Percentiles rank a stretch among this genome's conserved stretches.
These are phyloP conservation scores for Pulveroboletus sp. DNA, from an alignment of 768 basidiomycete genomes.

Conservation along the genomic window DNA sequence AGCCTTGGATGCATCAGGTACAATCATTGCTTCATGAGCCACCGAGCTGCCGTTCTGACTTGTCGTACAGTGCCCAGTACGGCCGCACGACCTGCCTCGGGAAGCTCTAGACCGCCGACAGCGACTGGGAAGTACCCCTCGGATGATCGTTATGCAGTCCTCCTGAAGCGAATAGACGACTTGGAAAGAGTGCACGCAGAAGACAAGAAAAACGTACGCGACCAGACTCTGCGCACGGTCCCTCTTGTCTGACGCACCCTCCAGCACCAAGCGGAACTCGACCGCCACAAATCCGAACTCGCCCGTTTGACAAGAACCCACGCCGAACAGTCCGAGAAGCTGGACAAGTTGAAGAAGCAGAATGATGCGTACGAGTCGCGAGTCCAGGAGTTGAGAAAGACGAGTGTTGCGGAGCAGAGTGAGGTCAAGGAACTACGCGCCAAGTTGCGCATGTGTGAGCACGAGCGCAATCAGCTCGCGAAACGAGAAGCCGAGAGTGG, in stretches of 20 bases:
- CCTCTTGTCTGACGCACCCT: conserved; percentile 1
- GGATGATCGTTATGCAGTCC: conserved; percentile 49
- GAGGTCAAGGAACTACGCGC: conserved; percentile 62
- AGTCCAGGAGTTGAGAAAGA: conserved; percentile 59
- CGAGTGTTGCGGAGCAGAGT: conserved; percentile 45
- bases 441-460: conserved; percentile 57
- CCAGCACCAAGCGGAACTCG: conserved; percentile 62
- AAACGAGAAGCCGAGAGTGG: conserved; percentile 50
- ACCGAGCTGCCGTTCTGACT: background rate
- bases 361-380: conserved; percentile 54
- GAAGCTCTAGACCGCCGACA: conserved; percentile 23
- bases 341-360: conserved; percentile 65
- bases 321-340: conserved; percentile 49
- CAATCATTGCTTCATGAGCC: background rate
- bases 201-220: conserved; percentile 60
- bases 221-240: background rate
- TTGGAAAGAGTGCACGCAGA: conserved; percentile 62
- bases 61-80: conserved; percentile 33
- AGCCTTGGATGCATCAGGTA: conserved; percentile 42
- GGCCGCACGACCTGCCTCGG: conserved; percentile 21
- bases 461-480: conserved; percentile 51
- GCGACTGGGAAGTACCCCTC: conserved; percentile 15
- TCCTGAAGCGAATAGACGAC: conserved; percentile 65
- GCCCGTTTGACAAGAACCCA: conserved; percentile 44
- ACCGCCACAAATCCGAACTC: conserved; percentile 57